Evolutionary conservation across 164 flowering plant species (phyloP), one percentile per base, ranked within the genome.

Genomic region (Sextonia rubra): DNA sequence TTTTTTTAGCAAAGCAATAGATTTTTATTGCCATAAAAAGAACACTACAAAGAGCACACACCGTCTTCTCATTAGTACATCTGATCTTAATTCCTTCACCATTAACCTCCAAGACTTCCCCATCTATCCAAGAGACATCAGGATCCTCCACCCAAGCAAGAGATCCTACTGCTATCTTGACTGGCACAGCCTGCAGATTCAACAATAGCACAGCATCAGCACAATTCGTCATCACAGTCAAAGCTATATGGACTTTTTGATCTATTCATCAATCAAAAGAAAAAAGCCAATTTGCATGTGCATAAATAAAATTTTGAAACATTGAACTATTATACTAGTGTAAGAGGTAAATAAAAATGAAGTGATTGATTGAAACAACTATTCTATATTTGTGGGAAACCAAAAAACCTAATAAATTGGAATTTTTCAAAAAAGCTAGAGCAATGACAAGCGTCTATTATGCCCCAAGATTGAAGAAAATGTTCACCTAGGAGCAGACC

Each of bases 131-230:
- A 75, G 97, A 86, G 60, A 12, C 86, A 26, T 86, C 92, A 47
- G 88, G 82, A 83, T 93, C 98, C 83, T 86, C 93, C 80, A 86
- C 86, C 98, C 98, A 93, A 66, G 89, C 97, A 61, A 69, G 80
- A 79, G 93, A 86, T 65, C 98, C 97, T 66, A 87, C 91, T 4
- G 52, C 65, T 23, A 86, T 69, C 64, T 74, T 84, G 68, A 49
- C 73, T 49, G 83, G 61, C 81, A 85, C 74, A 79, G 86, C 83
- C 96, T 89, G 86, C 76, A 71, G 7, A 26, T 27, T 18, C 47
- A 68, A 73, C 29, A 47, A 32, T 37, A 2, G 44, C 44, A 37
- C 44, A 37, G 12, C 55, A n/a, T 52, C 15, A 66, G 11, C 44
- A 29, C 22, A 29, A 37, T 30, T 37, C 5, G 8, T 37, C 26